A percentile compares a stretch with the other conserved stretches of the same genome.
Conservation (phyloP, 2,329 filamentous ascomycete species). For the Neophaeococcomyces mojaviensis region DNA sequence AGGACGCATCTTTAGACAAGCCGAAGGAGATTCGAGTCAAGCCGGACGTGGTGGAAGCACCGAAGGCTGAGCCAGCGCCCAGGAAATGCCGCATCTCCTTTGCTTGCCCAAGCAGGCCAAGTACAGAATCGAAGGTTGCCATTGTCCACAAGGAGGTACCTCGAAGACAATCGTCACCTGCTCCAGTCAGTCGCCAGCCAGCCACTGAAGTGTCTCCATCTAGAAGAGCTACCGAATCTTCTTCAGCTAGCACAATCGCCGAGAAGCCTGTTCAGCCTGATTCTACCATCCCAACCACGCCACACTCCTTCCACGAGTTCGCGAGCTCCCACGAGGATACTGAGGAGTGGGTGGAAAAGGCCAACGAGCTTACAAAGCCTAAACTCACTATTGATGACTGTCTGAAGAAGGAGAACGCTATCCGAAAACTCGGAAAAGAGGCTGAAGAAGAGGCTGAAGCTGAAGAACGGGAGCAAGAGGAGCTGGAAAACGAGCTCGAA, state of each 20-base stretch:
- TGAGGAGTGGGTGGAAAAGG: conserved; percentile 84
- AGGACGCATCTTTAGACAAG: conserved; percentile 49
- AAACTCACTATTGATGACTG: conserved; percentile 87
- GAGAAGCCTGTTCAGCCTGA: conserved; percentile 4
- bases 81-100: conserved; percentile 42
- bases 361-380: conserved; percentile 50
- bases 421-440: conserved; percentile 78
- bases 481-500: conserved; percentile 39
- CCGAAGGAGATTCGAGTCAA: conserved; percentile 27
- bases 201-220: conserved; percentile 15
- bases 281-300: conserved; percentile 12
- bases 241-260: neutral
- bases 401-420: conserved; percentile 78
- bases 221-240: no score
- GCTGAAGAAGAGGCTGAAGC: conserved; percentile 82
- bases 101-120: conserved; percentile 36
- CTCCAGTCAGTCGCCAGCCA: conserved; percentile 25
- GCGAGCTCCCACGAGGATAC: conserved; percentile 73
- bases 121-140: conserved; percentile 23
- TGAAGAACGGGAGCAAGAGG: conserved; percentile 56
- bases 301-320: conserved; percentile 71
- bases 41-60: conserved; percentile 21
- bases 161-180: conserved; percentile 34
- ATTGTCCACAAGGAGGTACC: conserved; percentile 17
- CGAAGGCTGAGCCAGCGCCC: conserved; percentile 23